A percentile compares a stretch with the other conserved stretches of the same genome.
These are phyloP conservation scores for Chlamydomonas schloesseri DNA, from an alignment of 139 green algal species.

Conservation along the genomic window DNA sequence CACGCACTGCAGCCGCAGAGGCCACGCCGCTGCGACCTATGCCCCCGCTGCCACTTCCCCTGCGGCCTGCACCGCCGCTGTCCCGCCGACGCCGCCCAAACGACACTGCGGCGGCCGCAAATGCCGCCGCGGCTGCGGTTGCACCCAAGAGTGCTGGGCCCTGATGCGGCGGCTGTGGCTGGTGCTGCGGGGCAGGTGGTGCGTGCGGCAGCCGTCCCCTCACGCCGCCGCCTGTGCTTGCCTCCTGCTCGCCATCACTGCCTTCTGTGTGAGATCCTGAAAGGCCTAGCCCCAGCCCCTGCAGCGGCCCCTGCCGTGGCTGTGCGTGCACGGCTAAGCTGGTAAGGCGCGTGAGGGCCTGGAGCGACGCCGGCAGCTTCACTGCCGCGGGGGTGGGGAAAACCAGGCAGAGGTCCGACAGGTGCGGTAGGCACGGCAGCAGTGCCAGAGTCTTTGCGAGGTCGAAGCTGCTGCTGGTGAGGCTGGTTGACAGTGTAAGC, in stretches of 20 bases:
- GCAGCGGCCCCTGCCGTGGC: background rate
- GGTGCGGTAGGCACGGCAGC: background rate
- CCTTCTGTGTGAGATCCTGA: background rate
- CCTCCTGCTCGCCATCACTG: background rate
- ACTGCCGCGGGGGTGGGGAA: background rate
- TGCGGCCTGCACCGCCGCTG: background rate
- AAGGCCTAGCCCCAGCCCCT: background rate
- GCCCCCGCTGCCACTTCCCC: background rate
- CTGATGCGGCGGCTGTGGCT: too few species aligned
- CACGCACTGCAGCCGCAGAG: background rate
- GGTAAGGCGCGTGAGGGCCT: slow-evolving; percentile 3
- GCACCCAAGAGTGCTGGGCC: too few species aligned
- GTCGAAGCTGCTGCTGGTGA: background rate
- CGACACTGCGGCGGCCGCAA: too few species aligned
- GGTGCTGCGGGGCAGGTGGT: background rate
- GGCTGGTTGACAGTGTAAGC: background rate
- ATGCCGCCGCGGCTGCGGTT: too few species aligned
- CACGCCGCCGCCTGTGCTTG: background rate
- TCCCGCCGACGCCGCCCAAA: too few species aligned
- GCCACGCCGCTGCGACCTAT: background rate
- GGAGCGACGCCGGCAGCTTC: background rate
- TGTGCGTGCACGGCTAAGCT: background rate
- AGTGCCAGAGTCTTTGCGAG: background rate
- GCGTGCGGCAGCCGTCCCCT: too few species aligned
- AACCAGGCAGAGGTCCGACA: background rate